These are phyloP conservation scores for Chalciporus sphaerocephalus DNA, from an alignment of 768 basidiomycete genomes.

Conservation along the genomic window DNA sequence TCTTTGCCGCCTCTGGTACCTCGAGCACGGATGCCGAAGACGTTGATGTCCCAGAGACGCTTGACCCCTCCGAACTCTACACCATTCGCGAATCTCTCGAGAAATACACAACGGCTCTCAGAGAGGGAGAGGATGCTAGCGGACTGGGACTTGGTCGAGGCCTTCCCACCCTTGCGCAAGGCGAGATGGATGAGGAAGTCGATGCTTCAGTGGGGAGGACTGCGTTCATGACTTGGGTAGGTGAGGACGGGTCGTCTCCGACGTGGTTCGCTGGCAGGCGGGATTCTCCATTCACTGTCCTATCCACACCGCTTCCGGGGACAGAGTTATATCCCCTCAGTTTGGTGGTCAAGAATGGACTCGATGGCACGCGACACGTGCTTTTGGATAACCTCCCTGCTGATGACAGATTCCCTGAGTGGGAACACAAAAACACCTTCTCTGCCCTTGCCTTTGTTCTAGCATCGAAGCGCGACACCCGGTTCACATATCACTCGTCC, in stretches of 20 bases:
- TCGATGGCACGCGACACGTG: conserved; percentile 67
- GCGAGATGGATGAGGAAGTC: conserved; percentile 90
- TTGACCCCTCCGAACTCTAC: conserved; percentile 80
- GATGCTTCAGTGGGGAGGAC: conserved; percentile 68
- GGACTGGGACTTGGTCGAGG: conserved; percentile 63
- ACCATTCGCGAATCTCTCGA: conserved; percentile 77
- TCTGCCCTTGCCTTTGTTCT: conserved; percentile 91
- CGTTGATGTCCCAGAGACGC: conserved; percentile 78
- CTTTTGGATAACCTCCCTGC: conserved; percentile 31
- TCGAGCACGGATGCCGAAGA: conserved; percentile 37
- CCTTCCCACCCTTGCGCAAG: conserved; percentile 77
- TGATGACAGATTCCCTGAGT: conserved; percentile 34
- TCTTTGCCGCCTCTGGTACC: conserved; percentile 60
- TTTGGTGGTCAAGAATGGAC: conserved; percentile 63
- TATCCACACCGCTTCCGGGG: conserved; percentile 74
- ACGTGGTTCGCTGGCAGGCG: conserved; percentile 38
- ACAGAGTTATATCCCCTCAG: conserved; percentile 27
- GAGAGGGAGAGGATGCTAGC: conserved; percentile 53
- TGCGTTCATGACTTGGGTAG: conserved; percentile 66
- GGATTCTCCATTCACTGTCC: conserved; percentile 43
- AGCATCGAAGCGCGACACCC: conserved; percentile 85
- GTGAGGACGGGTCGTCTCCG: conserved; percentile 43
- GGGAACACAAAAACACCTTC: conserved; percentile 80
- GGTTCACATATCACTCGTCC: conserved; percentile 73
- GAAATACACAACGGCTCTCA: conserved; percentile 73